phyloP scores from a whole-genome alignment of 2,329 filamentous ascomycete species.

The Drechslera avenae region DNA sequence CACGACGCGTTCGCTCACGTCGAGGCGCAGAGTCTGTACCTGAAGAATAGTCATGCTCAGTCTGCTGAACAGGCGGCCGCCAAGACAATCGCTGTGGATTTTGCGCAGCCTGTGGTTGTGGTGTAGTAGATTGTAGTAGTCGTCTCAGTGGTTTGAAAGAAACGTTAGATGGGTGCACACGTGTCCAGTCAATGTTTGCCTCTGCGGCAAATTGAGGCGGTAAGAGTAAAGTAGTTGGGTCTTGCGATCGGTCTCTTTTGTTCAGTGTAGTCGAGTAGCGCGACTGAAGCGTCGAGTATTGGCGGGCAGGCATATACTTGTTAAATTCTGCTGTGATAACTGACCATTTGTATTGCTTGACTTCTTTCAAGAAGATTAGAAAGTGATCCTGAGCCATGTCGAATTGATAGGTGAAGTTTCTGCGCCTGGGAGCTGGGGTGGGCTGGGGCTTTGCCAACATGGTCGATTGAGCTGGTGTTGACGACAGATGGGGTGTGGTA shows the following conservation, averaged over 20 bases:
- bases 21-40: constrained; percentile 21
- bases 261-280: constrained; percentile 36
- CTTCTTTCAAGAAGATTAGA: constrained; percentile 51
- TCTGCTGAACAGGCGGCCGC: constrained; percentile 2
- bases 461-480: not conserved
- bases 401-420: constrained; percentile 9
- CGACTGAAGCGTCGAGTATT: constrained; percentile 28
- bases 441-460: not conserved
- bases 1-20: constrained; percentile 28
- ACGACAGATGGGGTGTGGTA: not conserved
- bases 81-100: not conserved
- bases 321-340: constrained; percentile 39
- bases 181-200: constrained; percentile 29
- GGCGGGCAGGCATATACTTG: constrained; percentile 41
- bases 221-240: constrained; percentile 28
- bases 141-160: constrained; percentile 4
- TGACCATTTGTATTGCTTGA: constrained; percentile 44
- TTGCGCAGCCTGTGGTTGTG: not conserved
- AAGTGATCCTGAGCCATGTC: constrained; percentile 35
- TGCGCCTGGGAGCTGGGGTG: not conserved
- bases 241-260: constrained; percentile 32
- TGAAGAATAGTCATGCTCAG: constrained; percentile 26
- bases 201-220: constrained; percentile 36
- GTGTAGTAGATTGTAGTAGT: not conserved
- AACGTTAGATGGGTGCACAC: constrained; percentile 16